phyloP scores from a whole-genome alignment of 73 alveolate species.

The Tetrahymena borealis region DNA sequence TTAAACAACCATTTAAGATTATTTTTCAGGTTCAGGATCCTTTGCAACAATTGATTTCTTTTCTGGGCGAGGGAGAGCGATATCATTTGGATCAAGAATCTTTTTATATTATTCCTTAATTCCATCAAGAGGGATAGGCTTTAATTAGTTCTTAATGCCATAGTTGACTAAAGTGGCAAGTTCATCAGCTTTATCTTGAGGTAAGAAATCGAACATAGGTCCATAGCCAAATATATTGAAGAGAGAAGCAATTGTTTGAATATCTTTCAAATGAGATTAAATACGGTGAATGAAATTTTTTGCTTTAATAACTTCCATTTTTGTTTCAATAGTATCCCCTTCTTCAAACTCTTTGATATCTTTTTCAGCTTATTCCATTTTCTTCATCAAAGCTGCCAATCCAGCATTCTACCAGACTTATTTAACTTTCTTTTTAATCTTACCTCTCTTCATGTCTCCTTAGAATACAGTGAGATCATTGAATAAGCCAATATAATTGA shows the following conservation, averaged over 20 bases:
- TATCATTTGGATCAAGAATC: conserved; percentile 32
- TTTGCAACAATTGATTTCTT: conserved; percentile 11
- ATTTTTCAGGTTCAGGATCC: conserved; percentile 7
- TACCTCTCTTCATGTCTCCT: conserved; percentile 30
- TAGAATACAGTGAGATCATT: conserved; percentile 16
- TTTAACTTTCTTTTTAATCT: conserved; percentile 26
- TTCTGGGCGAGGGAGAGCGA: conserved; percentile 8
- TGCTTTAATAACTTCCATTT: neutral
- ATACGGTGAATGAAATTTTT: conserved; percentile 26
- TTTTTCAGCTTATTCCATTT: conserved; percentile 19
- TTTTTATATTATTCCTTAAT: conserved; percentile 23
- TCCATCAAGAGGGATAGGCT: conserved; percentile 25
- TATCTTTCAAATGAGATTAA: conserved; percentile 18
- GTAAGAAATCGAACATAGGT: conserved; percentile 14
- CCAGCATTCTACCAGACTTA: conserved; percentile 23
- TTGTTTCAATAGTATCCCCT: neutral
- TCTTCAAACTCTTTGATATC: conserved; percentile 14
- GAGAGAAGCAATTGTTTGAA: conserved; percentile 9
- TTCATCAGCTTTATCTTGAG: conserved; percentile 11
- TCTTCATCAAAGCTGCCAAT: conserved; percentile 3
- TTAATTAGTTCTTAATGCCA: conserved; percentile 11
- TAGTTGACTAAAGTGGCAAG: neutral
- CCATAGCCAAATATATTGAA: conserved; percentile 33
- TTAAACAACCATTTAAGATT: conserved; percentile 9
- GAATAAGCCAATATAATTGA: conserved; percentile 20